Percentiles rank a stretch among this genome's conserved stretches.
These are phyloP conservation scores for Bipolaris victoriae DNA, from an alignment of 2,329 filamentous ascomycete species.

Conservation along the genomic window DNA sequence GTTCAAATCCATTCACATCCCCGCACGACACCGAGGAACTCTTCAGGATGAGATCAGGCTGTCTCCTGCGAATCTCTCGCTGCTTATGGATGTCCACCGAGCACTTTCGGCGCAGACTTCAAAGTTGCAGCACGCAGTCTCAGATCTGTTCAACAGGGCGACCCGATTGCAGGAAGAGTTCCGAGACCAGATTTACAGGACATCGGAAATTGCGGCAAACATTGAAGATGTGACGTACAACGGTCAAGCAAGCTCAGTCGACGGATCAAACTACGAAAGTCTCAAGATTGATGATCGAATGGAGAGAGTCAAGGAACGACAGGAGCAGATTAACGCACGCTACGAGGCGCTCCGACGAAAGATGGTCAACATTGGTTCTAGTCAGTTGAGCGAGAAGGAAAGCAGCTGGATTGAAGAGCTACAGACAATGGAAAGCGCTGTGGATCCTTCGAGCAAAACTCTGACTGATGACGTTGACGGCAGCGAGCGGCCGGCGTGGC, in stretches of 20 bases:
- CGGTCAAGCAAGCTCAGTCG: slow-evolving; percentile 53
- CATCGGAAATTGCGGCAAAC: slow-evolving; percentile 67
- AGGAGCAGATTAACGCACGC: slow-evolving; percentile 63
- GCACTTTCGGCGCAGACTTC: slow-evolving; percentile 73
- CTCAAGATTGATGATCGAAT: slow-evolving; percentile 66
- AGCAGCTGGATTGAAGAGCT: slow-evolving; percentile 65
- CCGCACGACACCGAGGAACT: slow-evolving; percentile 65
- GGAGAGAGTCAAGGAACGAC: slow-evolving; percentile 60
- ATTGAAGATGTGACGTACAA: slow-evolving; percentile 71
- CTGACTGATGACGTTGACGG: slow-evolving; percentile 43
- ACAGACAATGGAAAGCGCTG: slow-evolving; percentile 48
- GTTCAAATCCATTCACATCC: slow-evolving; percentile 63
- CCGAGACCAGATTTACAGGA: slow-evolving; percentile 69
- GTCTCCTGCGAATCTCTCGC: slow-evolving; percentile 71
- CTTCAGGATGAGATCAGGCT: slow-evolving; percentile 72
- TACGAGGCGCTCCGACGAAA: slow-evolving; percentile 65
- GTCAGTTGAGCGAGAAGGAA: slow-evolving; percentile 68
- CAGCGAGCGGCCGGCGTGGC: slow-evolving; percentile 50
- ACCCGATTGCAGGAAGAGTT: slow-evolving; percentile 72
- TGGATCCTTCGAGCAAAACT: slow-evolving; percentile 40
- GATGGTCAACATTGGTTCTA: slow-evolving; percentile 55
- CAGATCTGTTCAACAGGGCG: slow-evolving; percentile 75
- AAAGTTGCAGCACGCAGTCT: slow-evolving; percentile 70
- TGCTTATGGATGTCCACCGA: slow-evolving; percentile 76
- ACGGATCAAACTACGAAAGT: slow-evolving; percentile 58